Conservation (phyloP, 352 stramenopile species). For the Phytophthora brassicae region DNA sequence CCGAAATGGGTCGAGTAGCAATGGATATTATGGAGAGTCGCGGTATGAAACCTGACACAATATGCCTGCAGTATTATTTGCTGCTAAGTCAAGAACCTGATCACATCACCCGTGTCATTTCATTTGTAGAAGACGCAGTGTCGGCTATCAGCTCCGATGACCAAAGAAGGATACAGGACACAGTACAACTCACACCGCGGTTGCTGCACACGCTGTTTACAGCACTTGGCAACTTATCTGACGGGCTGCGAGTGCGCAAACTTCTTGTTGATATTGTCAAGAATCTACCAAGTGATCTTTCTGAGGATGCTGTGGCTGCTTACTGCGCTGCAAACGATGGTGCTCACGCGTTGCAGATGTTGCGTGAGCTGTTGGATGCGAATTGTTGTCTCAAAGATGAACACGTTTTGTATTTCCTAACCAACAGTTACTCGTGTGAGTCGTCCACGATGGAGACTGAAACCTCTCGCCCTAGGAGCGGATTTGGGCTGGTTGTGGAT, state of each 20-base stretch:
- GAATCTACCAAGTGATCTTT: conserved; percentile 38
- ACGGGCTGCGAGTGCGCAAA: conserved; percentile 38
- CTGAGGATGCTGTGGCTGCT: conserved; percentile 49
- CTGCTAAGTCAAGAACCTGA: conserved; percentile 37
- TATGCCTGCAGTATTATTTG: conserved; percentile 50
- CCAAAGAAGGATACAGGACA: background rate
- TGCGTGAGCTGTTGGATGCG: conserved; percentile 37
- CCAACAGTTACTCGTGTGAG: conserved; percentile 41
- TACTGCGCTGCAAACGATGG: conserved; percentile 52
- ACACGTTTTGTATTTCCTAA: conserved; percentile 63
- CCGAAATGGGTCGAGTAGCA: conserved; percentile 26
- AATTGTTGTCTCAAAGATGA: conserved; percentile 49
- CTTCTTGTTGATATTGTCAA: conserved; percentile 51
- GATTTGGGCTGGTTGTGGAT: conserved; percentile 25
- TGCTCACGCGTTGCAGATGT: conserved; percentile 36
- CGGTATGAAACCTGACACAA: conserved; percentile 37
- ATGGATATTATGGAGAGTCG: conserved; percentile 42
- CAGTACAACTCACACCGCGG: conserved; percentile 39
- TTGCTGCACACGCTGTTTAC: conserved; percentile 62
- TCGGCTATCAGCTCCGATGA: conserved; percentile 5
- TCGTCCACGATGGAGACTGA: conserved; percentile 14
- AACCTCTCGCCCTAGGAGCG: conserved; percentile 29
- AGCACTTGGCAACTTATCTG: conserved; percentile 33
- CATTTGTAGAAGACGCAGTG: conserved; percentile 39
- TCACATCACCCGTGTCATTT: conserved; percentile 39